Conservation (phyloP, 768 basidiomycete species). For the Tephrocybe sp. region DNA sequence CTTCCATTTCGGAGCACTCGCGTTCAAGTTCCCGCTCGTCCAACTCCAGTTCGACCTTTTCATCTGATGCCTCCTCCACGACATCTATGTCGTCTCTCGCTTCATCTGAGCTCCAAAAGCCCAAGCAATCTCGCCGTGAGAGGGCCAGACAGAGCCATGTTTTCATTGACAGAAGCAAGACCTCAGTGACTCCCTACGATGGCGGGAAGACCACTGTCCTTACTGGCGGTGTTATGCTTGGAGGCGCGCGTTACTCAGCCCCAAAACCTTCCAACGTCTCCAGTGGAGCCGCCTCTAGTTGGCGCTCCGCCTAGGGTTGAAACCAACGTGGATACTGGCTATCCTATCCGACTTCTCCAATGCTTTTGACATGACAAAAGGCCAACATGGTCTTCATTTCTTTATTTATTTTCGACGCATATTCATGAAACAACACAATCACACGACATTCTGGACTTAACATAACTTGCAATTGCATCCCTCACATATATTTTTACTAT, state of each 20-base stretch:
- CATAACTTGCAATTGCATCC: slow-evolving; percentile 8
- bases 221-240: slow-evolving; percentile 88
- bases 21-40: slow-evolving; percentile 72
- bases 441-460: slow-evolving; percentile 15
- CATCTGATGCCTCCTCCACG: slow-evolving; percentile 51
- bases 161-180: slow-evolving; percentile 74
- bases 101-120: slow-evolving; percentile 25
- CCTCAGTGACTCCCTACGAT: slow-evolving; percentile 81
- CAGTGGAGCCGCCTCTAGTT: slow-evolving; percentile 42
- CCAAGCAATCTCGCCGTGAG: slow-evolving; percentile 67
- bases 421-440: slow-evolving; percentile 14
- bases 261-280: slow-evolving; percentile 23
- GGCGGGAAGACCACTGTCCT: slow-evolving; percentile 88
- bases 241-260: slow-evolving; percentile 36
- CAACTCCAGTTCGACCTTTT: slow-evolving; percentile 66
- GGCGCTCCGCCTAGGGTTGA: slow-evolving; percentile 54
- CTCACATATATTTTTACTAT: slow-evolving; percentile 8
- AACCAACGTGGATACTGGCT: slow-evolving; percentile 13
- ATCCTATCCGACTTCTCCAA: slow-evolving; percentile 8
- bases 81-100: slow-evolving; percentile 39
- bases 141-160: slow-evolving; percentile 68
- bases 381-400: slow-evolving; percentile 12
- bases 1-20: slow-evolving; percentile 61
- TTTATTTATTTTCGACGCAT: slow-evolving; percentile 19
- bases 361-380: slow-evolving; percentile 15